phyloP scores from a whole-genome alignment of 495 filamentous ascomycete species.

The Bathelium albidoporum region DNA sequence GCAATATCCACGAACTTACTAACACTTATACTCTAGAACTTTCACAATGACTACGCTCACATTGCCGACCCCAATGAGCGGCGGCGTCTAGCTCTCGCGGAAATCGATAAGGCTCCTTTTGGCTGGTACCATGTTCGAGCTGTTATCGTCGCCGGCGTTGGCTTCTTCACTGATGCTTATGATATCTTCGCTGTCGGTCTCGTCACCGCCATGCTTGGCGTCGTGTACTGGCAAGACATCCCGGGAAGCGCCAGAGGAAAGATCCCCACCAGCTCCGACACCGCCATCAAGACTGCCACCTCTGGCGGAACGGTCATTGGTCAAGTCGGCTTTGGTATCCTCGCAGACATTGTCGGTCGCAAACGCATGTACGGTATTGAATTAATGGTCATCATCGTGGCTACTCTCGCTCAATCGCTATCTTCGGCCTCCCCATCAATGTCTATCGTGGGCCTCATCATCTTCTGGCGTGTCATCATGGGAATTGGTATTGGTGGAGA shows the following conservation, averaged over 20 bases:
- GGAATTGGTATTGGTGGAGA: constrained; percentile 39
- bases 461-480: constrained; percentile 88
- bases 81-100: constrained; percentile 60
- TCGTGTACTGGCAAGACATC: constrained; percentile 59
- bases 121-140: constrained; percentile 72
- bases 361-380: constrained; percentile 85
- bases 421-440: constrained; percentile 56
- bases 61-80: constrained; percentile 64
- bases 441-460: constrained; percentile 62
- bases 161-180: constrained; percentile 76
- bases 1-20: neutral
- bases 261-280: constrained; percentile 55
- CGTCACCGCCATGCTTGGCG: constrained; percentile 50
- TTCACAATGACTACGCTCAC: constrained; percentile 48
- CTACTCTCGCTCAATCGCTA: constrained; percentile 68
- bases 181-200: constrained; percentile 74
- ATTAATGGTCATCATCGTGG: constrained; percentile 77
- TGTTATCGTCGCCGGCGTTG: constrained; percentile 67
- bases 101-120: constrained; percentile 72
- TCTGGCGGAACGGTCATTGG: constrained; percentile 79
- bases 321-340: constrained; percentile 69
- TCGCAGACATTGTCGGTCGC: constrained; percentile 70
- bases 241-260: constrained; percentile 18
- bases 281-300: constrained; percentile 82
- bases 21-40: neutral